Base-by-base conservation (phyloP, 202 grass and related monocot species). In the Setaria italica region DNA sequence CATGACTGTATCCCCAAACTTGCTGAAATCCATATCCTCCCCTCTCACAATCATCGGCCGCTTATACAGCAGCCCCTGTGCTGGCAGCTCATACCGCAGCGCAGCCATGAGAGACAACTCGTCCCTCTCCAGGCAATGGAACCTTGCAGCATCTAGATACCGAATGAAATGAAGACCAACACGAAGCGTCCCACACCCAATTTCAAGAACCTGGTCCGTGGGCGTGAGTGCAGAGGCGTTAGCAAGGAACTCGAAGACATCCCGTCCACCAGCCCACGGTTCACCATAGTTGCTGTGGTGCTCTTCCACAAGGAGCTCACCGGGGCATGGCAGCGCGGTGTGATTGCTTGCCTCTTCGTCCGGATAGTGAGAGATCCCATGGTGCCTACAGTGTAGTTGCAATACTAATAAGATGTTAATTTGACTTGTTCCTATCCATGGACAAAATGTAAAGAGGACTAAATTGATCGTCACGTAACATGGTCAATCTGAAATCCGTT, bases 231-330 rank as follows among this genome's bases (percentile, higher is more conserved):
- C 79, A 0, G 88, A 83, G 17, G 93, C 80, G 2, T 91, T 89
- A 1, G 91, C 90, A 37, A 99, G 93, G 80, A 99, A 99, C 72
- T 96, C 93, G 3, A 99, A 99, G n/a, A 99, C 82, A 11, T 96
- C 91, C 0, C 91, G 93, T 48, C 96, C 96, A 16, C 96, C 93
- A 0, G 96, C 96, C 96, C 96, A 96, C 0, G 96, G 93, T 64
- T 99, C 96, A 6, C 96, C 91, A 35, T 99, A 99, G 58, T 99
- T 99, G 51, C 96, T 99, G 74, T 99, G 96, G 86, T 99, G 96
- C 88, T 99, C 96, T 77, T 99, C 96, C 11, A 99, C 96, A 11
- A 99, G 90, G 50, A 99, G 90, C 74, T 96, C 93, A 1, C 90
- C 90, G 0, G 96, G 91, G 65, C 91, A 95, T 11, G 90, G 91